These are phyloP conservation scores for Hypoxylon trugodes DNA, from an alignment of 495 filamentous ascomycete species.

Conservation along the genomic window DNA sequence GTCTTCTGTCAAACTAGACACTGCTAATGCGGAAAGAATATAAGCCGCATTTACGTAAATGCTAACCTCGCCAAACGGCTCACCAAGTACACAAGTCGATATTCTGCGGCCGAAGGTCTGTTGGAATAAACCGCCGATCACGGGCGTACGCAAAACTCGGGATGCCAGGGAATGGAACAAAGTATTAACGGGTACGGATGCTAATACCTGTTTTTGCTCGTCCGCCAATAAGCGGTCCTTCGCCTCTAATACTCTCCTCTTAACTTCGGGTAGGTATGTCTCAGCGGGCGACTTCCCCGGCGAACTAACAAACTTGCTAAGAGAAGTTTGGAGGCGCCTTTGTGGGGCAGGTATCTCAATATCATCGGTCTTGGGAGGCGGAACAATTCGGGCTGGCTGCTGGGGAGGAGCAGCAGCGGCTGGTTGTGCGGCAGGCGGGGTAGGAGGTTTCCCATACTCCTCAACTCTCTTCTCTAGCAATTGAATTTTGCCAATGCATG, in stretches of 20 bases:
- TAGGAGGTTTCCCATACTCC: conserved; percentile 60
- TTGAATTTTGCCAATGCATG: conserved; percentile 72
- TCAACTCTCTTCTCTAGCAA: conserved; percentile 71
- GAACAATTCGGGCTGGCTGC: conserved; percentile 35
- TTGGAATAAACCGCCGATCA: conserved; percentile 72
- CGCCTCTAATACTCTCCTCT: conserved; percentile 44
- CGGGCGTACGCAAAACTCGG: conserved; percentile 57
- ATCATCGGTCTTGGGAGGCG: conserved; percentile 51
- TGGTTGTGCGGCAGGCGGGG: conserved; percentile 42
- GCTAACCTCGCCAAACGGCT: conserved; percentile 69
- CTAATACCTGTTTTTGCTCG: conserved; percentile 54
- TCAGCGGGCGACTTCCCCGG: conserved; percentile 65
- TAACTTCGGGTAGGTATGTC: conserved; percentile 50
- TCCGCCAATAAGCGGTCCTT: conserved; percentile 54
- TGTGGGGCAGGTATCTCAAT: conserved; percentile 34
- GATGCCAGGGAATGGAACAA: conserved; percentile 41
- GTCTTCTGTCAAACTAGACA: conserved; percentile 82
- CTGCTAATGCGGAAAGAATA: conserved; percentile 71
- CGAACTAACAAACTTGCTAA: conserved; percentile 67
- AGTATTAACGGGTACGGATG: conserved; percentile 50
- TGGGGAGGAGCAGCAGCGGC: conserved; percentile 39
- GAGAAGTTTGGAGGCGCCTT: conserved; percentile 28
- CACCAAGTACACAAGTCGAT: conserved; percentile 69
- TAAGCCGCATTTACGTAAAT: conserved; percentile 75
- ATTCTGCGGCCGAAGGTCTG: conserved; percentile 71